These are phyloP conservation scores for Fusarium luffae DNA, from an alignment of 2,329 filamentous ascomycete species.

Conservation along the genomic window DNA sequence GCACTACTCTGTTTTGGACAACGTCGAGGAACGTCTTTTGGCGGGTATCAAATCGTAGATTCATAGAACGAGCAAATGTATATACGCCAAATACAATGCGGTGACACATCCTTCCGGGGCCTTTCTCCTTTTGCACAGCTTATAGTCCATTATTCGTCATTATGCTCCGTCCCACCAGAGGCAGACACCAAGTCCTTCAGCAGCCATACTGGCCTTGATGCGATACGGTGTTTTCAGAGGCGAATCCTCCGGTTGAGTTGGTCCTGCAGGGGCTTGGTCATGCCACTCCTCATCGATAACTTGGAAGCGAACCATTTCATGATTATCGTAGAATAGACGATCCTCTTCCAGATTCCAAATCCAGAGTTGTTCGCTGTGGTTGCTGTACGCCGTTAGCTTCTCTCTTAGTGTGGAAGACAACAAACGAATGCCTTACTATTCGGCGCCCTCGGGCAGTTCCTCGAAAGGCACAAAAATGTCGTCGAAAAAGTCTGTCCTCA, in stretches of 20 bases:
- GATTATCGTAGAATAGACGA: slow-evolving; percentile 86
- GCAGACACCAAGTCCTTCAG: slow-evolving; percentile 70
- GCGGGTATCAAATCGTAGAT: slow-evolving; percentile 58
- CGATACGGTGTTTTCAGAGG: slow-evolving; percentile 76
- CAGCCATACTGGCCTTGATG: slow-evolving; percentile 73
- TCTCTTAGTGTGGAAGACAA: not conserved
- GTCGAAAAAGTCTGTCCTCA: slow-evolving; percentile 92
- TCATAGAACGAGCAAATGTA: slow-evolving; percentile 46
- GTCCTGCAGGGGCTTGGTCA: slow-evolving; percentile 81
- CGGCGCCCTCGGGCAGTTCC: slow-evolving; percentile 78
- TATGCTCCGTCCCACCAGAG: slow-evolving; percentile 69
- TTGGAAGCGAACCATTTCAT: slow-evolving; percentile 88
- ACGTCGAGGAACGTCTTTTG: slow-evolving; percentile 86
- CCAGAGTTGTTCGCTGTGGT: slow-evolving; percentile 82
- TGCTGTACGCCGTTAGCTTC: slow-evolving; percentile 57
- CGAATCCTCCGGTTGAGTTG: slow-evolving; percentile 69
- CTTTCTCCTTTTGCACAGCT: slow-evolving; percentile 3
- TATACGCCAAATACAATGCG: slow-evolving; percentile 42
- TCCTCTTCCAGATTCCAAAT: slow-evolving; percentile 82
- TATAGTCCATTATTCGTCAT: slow-evolving; percentile 25
- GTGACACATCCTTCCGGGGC: slow-evolving; percentile 33
- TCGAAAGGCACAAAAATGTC: slow-evolving; percentile 85
- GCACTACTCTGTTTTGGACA: slow-evolving; percentile 90
- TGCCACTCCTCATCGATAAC: slow-evolving; percentile 91
- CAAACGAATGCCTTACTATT: slow-evolving; percentile 66